A percentile compares a stretch with the other conserved stretches of the same genome.
Evolutionary conservation across 257 asterid species (phyloP).

Genomic region (Coffea eugenioides): DNA sequence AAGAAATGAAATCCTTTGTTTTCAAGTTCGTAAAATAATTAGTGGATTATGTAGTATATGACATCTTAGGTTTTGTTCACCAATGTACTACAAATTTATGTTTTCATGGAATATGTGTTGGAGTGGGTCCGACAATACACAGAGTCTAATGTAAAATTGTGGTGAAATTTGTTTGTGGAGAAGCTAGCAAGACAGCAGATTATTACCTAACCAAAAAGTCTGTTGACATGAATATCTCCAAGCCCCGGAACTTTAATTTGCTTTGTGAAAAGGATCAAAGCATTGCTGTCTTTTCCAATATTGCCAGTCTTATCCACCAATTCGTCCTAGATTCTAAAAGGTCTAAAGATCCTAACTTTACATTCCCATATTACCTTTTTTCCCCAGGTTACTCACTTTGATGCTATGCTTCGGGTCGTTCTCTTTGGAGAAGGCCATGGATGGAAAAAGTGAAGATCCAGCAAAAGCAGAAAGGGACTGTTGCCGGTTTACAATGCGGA

Average conservation of each 20-base stretch:
- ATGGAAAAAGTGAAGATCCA: background rate
- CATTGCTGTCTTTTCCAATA: slow-evolving; percentile 8
- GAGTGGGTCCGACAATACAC: background rate
- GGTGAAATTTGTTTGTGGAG: too few relatives aligned
- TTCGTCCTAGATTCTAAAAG: background rate
- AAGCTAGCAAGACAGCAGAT: background rate
- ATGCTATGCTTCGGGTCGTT: background rate
- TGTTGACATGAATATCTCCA: background rate
- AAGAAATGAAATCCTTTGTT: too few relatives aligned
- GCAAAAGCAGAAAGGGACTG: background rate
- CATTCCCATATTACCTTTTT: slow-evolving; percentile 11
- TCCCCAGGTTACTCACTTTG: slow-evolving; percentile 1
- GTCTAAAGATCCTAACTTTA: slow-evolving; percentile 3
- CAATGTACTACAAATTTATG: too few relatives aligned
- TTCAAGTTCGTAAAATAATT: too few relatives aligned
- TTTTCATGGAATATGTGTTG: too few relatives aligned
- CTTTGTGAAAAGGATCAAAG: background rate
- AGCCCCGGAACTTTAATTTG: too few relatives aligned
- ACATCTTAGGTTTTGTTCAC: too few relatives aligned
- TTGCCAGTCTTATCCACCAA: background rate
- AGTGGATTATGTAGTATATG: too few relatives aligned
- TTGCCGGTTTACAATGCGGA: background rate
- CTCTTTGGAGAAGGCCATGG: background rate
- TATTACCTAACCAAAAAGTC: background rate
- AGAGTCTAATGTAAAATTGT: too few relatives aligned